These are phyloP conservation scores for Kalmanozyma brasiliensis DNA, from an alignment of 1,284 basidiomycete species.

Conservation along the genomic window DNA sequence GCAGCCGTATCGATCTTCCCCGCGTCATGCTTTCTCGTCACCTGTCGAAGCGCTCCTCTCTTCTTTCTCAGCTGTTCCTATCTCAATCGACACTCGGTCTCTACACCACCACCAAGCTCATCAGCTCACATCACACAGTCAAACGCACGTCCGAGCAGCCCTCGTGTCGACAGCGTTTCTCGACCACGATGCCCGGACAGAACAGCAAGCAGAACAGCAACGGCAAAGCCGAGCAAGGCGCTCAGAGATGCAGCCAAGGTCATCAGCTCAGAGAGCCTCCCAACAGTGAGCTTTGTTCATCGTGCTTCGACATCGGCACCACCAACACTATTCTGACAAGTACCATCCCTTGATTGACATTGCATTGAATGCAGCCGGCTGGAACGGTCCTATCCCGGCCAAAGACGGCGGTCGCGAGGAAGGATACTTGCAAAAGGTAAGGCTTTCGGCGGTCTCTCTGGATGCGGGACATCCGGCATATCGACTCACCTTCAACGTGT, in stretches of 20 bases:
- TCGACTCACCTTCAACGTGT: neutral
- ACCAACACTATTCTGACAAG: neutral
- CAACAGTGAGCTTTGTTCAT: constrained; percentile 11
- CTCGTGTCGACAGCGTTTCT: too few species aligned
- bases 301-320: neutral
- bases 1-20: too few species aligned
- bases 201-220: constrained; percentile 6
- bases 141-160: too few species aligned
- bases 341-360: neutral
- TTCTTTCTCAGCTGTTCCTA: too few species aligned
- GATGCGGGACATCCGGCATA: too few species aligned
- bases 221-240: neutral
- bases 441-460: neutral
- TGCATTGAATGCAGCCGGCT: constrained; percentile 47
- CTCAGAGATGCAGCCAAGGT: constrained; percentile 21
- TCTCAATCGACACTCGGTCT: neutral
- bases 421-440: constrained; percentile 41
- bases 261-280: constrained; percentile 26
- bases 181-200: constrained; percentile 16
- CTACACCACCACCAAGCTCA: neutral
- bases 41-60: neutral
- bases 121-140: too few species aligned
- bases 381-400: constrained; percentile 40
- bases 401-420: constrained; percentile 36
- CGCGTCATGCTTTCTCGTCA: too few species aligned